Evolutionary conservation across 257 asterid species (phyloP).

Genomic region (Scutellaria baicalensis): DNA sequence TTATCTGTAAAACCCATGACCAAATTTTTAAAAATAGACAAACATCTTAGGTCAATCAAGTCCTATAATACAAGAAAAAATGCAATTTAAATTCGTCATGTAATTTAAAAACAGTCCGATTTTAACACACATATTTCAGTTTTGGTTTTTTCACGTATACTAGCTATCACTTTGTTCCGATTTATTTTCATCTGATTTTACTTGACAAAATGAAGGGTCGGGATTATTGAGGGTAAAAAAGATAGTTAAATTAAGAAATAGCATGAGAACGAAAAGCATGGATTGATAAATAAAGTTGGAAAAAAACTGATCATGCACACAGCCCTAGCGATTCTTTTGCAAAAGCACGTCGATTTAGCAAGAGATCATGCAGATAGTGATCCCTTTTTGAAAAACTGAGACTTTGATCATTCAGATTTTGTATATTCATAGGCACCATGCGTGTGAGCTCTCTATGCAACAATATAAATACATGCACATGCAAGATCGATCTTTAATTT

Average conservation of each 20-base stretch:
- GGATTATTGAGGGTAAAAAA: too few species aligned
- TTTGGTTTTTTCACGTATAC: too few species aligned
- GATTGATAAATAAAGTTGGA: conserved; percentile 16
- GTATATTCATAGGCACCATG: conserved; percentile 49
- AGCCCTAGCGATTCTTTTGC: conserved; percentile 35
- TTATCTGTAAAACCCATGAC: background rate
- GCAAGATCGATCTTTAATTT: background rate
- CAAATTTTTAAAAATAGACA: background rate
- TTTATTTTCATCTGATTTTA: too few species aligned
- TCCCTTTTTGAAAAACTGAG: conserved; percentile 24
- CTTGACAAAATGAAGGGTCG: too few species aligned
- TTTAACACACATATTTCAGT: background rate
- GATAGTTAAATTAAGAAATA: too few species aligned
- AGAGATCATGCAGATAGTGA: conserved; percentile 53
- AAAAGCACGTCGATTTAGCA: conserved; percentile 26
- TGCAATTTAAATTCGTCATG: too few species aligned
- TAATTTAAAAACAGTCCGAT: background rate
- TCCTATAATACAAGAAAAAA: too few species aligned
- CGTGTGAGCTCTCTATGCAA: conserved; percentile 42
- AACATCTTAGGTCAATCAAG: background rate
- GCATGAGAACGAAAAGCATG: conserved; percentile 53
- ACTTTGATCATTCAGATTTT: conserved; percentile 13
- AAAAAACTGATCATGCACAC: conserved; percentile 24
- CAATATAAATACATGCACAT: background rate
- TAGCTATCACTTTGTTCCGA: too few species aligned